Evolutionary conservation across 805 yeast genomes (phyloP).

Genomic region (Clavispora phyllophila): DNA sequence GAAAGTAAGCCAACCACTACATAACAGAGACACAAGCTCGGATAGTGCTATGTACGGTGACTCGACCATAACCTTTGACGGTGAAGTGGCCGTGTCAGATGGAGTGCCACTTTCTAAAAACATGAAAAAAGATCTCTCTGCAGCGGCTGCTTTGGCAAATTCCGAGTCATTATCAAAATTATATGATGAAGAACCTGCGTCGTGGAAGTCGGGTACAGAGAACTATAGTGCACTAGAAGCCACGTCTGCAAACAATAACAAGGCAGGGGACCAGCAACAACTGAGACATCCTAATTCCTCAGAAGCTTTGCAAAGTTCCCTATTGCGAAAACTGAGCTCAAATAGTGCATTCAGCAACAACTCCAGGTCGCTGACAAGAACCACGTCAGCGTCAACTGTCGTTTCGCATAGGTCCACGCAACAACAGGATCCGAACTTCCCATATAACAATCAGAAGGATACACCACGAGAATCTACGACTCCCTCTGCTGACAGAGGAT

Average conservation of each 20-base stretch:
- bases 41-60: slow-evolving; percentile 1
- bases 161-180: background rate
- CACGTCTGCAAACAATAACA: background rate
- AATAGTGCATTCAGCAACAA: background rate
- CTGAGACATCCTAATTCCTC: background rate
- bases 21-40: background rate
- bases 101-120: slow-evolving; percentile 8
- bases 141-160: slow-evolving; percentile 2
- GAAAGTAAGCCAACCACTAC: background rate
- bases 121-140: slow-evolving; percentile 8
- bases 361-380: slow-evolving; percentile 1
- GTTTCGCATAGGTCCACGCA: slow-evolving; percentile 1
- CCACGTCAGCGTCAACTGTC: background rate
- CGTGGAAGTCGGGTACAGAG: background rate
- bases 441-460: background rate
- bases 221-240: background rate
- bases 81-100: slow-evolving; percentile 8
- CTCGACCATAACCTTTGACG: slow-evolving; percentile 9
- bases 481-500: background rate
- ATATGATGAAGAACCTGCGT: background rate
- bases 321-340: background rate
- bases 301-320: background rate
- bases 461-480: background rate
- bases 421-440: background rate
- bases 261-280: background rate